Evolutionary conservation across 148 eudicot species (phyloP).

Genomic region (Nyssa sinensis): DNA sequence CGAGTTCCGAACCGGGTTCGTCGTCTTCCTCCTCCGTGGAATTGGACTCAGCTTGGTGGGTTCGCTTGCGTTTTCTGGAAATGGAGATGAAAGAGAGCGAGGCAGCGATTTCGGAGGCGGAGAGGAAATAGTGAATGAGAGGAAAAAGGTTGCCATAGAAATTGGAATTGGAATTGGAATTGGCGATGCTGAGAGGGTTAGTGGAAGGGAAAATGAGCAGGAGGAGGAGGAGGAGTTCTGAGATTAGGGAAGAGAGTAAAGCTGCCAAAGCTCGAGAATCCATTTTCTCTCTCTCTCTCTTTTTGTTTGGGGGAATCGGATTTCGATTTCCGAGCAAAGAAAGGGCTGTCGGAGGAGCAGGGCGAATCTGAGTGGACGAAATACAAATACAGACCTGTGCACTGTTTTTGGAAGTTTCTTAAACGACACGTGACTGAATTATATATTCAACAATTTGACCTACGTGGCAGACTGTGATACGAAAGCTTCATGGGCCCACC

Average conservation of each 20-base stretch:
- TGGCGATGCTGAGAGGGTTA: slow-evolving; percentile 18
- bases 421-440: background rate
- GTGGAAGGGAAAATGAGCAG: slow-evolving; percentile 40
- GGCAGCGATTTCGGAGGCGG: slow-evolving; percentile 45
- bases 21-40: slow-evolving; percentile 3
- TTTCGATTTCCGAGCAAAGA: background rate
- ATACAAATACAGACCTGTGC: background rate
- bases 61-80: slow-evolving; percentile 51
- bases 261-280: slow-evolving; percentile 54
- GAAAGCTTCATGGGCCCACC: background rate
- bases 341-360: background rate
- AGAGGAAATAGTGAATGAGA: slow-evolving; percentile 42
- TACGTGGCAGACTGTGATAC: no score
- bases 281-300: slow-evolving; percentile 15
- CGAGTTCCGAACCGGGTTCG: slow-evolving; percentile 18
- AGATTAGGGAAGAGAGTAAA: slow-evolving; percentile 60
- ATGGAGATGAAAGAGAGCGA: slow-evolving; percentile 29
- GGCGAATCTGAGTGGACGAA: background rate
- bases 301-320: background rate
- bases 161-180: slow-evolving; percentile 22
- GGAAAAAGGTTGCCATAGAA: slow-evolving; percentile 18
- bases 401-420: background rate
- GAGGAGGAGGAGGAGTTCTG: slow-evolving; percentile 52
- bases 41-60: slow-evolving; percentile 21
- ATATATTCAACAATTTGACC: no score